Evolutionary conservation across 2,329 filamentous ascomycete genomes (phyloP).

Genomic region (Fusarium anthophilum): DNA sequence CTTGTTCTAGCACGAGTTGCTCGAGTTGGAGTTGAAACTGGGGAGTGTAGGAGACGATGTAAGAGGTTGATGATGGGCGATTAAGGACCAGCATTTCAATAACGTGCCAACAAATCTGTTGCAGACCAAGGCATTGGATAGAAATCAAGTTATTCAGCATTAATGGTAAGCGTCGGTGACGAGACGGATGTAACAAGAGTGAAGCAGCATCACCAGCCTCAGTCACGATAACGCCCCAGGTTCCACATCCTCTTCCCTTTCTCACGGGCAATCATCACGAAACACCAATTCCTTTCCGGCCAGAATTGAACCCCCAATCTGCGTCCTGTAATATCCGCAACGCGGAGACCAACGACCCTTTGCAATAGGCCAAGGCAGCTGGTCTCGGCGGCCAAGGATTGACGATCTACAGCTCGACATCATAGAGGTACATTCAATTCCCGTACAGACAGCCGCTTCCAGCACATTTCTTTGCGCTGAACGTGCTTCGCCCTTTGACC

Average conservation of each 20-base stretch:
- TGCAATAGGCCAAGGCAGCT: constrained; percentile 18
- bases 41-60: constrained; percentile 20
- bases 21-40: constrained; percentile 23
- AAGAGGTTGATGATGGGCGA: constrained; percentile 29
- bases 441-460: constrained; percentile 11
- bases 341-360: constrained; percentile 9
- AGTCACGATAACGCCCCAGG: constrained; percentile 24
- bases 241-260: constrained; percentile 26
- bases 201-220: constrained; percentile 13
- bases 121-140: constrained; percentile 24
- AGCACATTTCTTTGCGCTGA: constrained; percentile 10
- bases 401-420: constrained; percentile 32
- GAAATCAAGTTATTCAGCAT: constrained; percentile 10
- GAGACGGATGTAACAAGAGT: constrained; percentile 28
- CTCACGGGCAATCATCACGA: constrained; percentile 1
- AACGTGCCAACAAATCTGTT: constrained; percentile 27
- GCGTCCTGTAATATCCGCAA: background rate
- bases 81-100: constrained; percentile 34
- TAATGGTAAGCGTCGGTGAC: constrained; percentile 1
- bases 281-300: background rate
- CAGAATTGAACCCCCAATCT: background rate
- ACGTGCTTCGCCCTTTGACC: background rate
- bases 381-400: constrained; percentile 28
- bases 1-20: constrained; percentile 21
- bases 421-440: constrained; percentile 23